A percentile compares a stretch with the other conserved stretches of the same genome.
Conservation (phyloP, 306 rosid genomes). For the Leucaena leucocephala region DNA sequence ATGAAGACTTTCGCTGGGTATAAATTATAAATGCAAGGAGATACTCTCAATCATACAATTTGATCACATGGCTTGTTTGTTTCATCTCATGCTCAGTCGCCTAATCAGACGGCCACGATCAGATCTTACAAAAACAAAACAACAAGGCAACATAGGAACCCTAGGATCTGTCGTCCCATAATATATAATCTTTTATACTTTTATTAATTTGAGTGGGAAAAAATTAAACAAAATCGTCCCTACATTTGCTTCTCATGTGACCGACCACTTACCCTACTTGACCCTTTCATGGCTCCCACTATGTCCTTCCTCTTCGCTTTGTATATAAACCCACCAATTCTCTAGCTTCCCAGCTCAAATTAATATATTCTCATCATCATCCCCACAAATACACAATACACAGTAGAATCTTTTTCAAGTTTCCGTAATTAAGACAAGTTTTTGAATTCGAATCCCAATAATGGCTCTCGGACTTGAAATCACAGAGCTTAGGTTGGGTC, state of each 20-base stretch:
- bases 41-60: conserved; percentile 31
- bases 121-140: conserved; percentile 45
- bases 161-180: conserved; percentile 47
- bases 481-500: conserved; percentile 76
- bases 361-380: conserved; percentile 2
- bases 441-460: neutral
- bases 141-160: conserved; percentile 39
- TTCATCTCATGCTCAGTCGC: conserved; percentile 36
- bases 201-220: conserved; percentile 40
- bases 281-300: conserved; percentile 71
- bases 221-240: conserved; percentile 48
- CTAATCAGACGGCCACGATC: conserved; percentile 49
- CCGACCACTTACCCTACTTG: conserved; percentile 67
- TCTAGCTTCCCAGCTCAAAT: conserved; percentile 5
- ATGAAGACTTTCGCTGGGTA: neutral
- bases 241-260: conserved; percentile 75
- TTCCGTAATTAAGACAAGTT: neutral
- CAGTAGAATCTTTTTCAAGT: neutral
- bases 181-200: conserved; percentile 34
- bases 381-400: neutral
- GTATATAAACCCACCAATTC: conserved; percentile 21
- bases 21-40: conserved; percentile 23
- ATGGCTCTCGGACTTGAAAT: conserved; percentile 73
- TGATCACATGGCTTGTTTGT: conserved; percentile 59
- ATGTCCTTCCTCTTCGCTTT: conserved; percentile 30